Conservation (phyloP, 192 early-diverging fungal species). For the Coemansia umbellata region DNA sequence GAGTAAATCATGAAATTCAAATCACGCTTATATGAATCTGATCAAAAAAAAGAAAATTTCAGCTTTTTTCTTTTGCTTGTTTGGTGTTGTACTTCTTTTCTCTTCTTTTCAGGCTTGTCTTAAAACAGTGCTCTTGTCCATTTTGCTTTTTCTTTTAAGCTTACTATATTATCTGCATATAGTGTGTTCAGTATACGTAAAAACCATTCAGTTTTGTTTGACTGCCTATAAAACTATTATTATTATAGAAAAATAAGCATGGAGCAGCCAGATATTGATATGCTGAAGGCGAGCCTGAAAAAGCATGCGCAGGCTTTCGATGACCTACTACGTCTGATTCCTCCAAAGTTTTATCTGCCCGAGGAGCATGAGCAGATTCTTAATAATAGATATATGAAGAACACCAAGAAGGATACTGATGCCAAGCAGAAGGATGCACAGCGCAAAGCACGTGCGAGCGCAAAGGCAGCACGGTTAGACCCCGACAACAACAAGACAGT, state of each 20-base stretch:
- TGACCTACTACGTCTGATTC: conserved; percentile 74
- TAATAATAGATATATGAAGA: conserved; percentile 55
- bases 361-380: conserved; percentile 57
- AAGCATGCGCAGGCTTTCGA: conserved; percentile 68
- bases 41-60: too few relatives aligned
- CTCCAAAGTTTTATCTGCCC: conserved; percentile 77
- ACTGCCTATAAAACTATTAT: neutral
- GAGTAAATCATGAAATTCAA: too few relatives aligned
- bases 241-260: neutral
- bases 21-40: too few relatives aligned
- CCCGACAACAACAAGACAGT: conserved; percentile 74
- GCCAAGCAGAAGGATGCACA: conserved; percentile 86
- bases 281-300: conserved; percentile 58
- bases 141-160: neutral
- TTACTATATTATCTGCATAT: too few relatives aligned
- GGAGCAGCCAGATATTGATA: conserved; percentile 20
- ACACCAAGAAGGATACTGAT: conserved; percentile 86
- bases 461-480: conserved; percentile 60
- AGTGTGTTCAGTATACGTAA: too few relatives aligned
- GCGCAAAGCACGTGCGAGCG: conserved; percentile 59
- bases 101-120: too few relatives aligned
- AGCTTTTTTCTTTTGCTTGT: neutral
- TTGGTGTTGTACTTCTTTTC: neutral
- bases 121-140: too few relatives aligned
- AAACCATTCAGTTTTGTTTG: neutral